Percentiles rank a stretch among this genome's conserved stretches.
phyloP scores from a whole-genome alignment of 805 yeast species.

The Kazachstania psychrophila region DNA sequence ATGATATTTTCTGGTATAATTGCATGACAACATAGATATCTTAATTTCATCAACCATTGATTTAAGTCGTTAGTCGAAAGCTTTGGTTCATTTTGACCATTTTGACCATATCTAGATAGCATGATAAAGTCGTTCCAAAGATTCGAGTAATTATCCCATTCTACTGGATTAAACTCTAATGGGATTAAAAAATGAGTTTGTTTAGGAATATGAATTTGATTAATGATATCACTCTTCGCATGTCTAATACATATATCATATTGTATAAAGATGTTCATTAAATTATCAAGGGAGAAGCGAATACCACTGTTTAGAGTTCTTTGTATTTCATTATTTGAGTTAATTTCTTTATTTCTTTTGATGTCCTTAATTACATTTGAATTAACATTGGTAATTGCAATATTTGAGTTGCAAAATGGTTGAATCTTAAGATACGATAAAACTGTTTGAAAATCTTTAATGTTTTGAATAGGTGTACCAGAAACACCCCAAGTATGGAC shows the following conservation, averaged over 20 bases:
- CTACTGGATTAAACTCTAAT: constrained; percentile 72
- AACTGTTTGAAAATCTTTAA: constrained; percentile 61
- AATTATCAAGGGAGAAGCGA: constrained; percentile 31
- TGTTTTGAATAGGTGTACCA: constrained; percentile 79
- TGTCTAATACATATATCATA: constrained; percentile 57
- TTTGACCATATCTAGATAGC: constrained; percentile 42
- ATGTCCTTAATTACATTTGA: constrained; percentile 6
- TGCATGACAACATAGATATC: constrained; percentile 83
- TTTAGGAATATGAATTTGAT: constrained; percentile 68
- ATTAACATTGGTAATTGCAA: constrained; percentile 10
- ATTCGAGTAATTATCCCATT: constrained; percentile 72
- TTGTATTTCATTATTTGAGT: constrained; percentile 2
- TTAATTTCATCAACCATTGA: constrained; percentile 55
- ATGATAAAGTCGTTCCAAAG: constrained; percentile 49
- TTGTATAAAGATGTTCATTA: constrained; percentile 42
- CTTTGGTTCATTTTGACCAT: constrained; percentile 42
- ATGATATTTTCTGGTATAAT: constrained; percentile 24
- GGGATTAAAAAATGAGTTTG: constrained; percentile 64
- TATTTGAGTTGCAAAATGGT: constrained; percentile 47
- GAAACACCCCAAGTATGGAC: constrained; percentile 95
- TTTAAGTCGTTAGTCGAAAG: constrained; percentile 50
- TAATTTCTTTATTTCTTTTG: constrained; percentile 1
- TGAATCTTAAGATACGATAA: constrained; percentile 53
- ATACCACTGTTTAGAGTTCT: constrained; percentile 14
- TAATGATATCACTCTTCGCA: constrained; percentile 71